Base-by-base conservation (phyloP, 2,329 filamentous ascomycete species). In the Diplocarpon rosae region DNA sequence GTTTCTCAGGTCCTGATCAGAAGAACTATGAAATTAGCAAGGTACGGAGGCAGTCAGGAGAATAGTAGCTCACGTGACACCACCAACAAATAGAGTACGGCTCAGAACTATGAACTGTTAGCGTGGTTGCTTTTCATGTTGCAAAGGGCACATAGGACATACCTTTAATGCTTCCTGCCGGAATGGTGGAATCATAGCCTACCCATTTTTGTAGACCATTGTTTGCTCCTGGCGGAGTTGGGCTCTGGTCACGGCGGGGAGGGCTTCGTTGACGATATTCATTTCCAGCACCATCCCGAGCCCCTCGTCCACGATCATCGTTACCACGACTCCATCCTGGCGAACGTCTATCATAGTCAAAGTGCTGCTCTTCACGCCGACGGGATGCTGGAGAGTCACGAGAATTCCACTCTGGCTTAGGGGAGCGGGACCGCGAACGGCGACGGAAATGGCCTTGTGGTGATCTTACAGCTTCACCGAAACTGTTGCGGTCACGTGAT, bases 41-140 rank as follows among this genome's bases (percentile, higher is more conserved):
- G 46, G 38, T 31, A 32, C 30, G 5, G 30, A 14, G n/a, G 30
- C 11, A 14, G 30, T 24, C 20, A 4, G 30, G 11, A 14, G 30
- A 12, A 32, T 12, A 32, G n/a, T 32, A 12, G 77, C 81, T 76
- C 73, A 85, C 73, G 82, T 93, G 52, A 95, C 92, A 61, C 92
- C 92, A 52, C 92, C 92, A 57, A 98, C 89, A 62, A 98, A 98
- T 11, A 98, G 75, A 12, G 92, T 98, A 58, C 92, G 80, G 65
- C 90, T 96, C 47, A 93, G 71, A 24, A 98, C 92, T 72, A 56
- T 46, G 48, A 29, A 36, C 34, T 39, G 50, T 59, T 53, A 55
- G 58, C 47, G 45, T 45, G 43, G 28, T 14, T 39, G 14, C n/a
- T 29, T 38, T 32, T 15, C 30, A 31, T 11, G 13, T 31, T 35